phyloP scores from a whole-genome alignment of 1,139 yeast genomes.

The Sugiyamaella grinbergsii region DNA sequence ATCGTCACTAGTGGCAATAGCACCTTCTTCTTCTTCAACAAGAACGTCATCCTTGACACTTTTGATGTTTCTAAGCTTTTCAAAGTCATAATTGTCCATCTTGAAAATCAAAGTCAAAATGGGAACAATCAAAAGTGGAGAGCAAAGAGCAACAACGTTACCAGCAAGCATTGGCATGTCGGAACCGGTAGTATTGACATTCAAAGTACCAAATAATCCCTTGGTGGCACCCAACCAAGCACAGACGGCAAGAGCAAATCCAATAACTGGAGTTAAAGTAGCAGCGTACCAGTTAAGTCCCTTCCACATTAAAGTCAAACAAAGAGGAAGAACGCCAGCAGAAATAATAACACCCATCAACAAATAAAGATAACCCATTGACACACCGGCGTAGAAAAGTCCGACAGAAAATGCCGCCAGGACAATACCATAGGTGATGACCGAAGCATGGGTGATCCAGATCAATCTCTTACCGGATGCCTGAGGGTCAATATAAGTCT shows the following conservation, averaged over 20 bases:
- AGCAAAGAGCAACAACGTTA: slow-evolving; percentile 74
- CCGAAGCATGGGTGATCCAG: slow-evolving; percentile 64
- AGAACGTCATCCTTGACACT: slow-evolving; percentile 30
- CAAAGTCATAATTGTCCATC: slow-evolving; percentile 72
- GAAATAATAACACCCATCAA: slow-evolving; percentile 87
- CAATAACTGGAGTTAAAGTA: slow-evolving; percentile 51
- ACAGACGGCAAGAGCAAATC: slow-evolving; percentile 49
- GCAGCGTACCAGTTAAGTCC: slow-evolving; percentile 58
- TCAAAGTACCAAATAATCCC: slow-evolving; percentile 46
- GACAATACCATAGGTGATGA: slow-evolving; percentile 62
- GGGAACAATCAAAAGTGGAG: slow-evolving; percentile 73
- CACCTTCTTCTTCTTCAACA: slow-evolving; percentile 18
- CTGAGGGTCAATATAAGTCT: slow-evolving; percentile 72
- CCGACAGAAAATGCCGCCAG: slow-evolving; percentile 87
- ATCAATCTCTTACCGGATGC: slow-evolving; percentile 76
- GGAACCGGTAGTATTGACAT: slow-evolving; percentile 66
- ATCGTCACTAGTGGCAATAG: slow-evolving; percentile 18
- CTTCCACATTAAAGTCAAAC: slow-evolving; percentile 67
- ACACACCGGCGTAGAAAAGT: slow-evolving; percentile 74
- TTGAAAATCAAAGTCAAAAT: slow-evolving; percentile 58
- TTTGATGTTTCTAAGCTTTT: slow-evolving; percentile 52
- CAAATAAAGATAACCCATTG: slow-evolving; percentile 69
- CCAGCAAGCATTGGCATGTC: slow-evolving; percentile 87
- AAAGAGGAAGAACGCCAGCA: slow-evolving; percentile 79
- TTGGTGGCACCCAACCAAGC: slow-evolving; percentile 54